Conservation (phyloP, 495 filamentous ascomycete species). For the Penicillium pancosmium region DNA sequence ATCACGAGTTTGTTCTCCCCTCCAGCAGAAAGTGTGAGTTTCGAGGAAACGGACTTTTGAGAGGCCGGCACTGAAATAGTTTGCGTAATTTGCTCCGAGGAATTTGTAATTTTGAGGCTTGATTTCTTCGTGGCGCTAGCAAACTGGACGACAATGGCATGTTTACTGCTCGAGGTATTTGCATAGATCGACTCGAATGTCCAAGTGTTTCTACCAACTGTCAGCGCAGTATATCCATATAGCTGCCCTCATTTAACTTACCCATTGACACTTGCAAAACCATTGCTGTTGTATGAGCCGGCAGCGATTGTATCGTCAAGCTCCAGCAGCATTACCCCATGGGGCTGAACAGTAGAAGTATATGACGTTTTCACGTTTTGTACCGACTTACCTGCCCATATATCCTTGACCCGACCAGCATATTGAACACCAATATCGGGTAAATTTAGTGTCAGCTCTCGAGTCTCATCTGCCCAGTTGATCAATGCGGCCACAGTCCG, state of each 20-base stretch:
- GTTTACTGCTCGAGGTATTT: conserved; percentile 35
- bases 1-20: conserved; percentile 6
- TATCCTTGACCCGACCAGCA: conserved; percentile 42
- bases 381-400: conserved; percentile 40
- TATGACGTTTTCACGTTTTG: conserved; percentile 41
- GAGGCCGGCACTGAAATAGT: not conserved
- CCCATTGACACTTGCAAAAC: conserved; percentile 26
- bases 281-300: conserved; percentile 24
- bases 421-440: conserved; percentile 43
- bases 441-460: conserved; percentile 42
- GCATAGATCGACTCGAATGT: conserved; percentile 41
- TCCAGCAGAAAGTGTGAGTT: not conserved
- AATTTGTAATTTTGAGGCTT: not conserved
- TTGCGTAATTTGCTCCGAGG: not conserved
- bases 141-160: conserved; percentile 34
- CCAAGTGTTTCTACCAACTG: conserved; percentile 12
- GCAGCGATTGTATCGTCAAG: conserved; percentile 36
- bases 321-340: conserved; percentile 49
- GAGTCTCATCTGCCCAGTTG: conserved; percentile 45
- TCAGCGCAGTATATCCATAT: not conserved
- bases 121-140: conserved; percentile 1
- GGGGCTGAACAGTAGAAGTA: conserved; percentile 36
- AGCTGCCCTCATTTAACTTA: conserved; percentile 15
- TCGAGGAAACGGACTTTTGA: not conserved
- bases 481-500: conserved; percentile 45